phyloP scores from a whole-genome alignment of 2,329 filamentous ascomycete species.

The Colletotrichum limetticola region DNA sequence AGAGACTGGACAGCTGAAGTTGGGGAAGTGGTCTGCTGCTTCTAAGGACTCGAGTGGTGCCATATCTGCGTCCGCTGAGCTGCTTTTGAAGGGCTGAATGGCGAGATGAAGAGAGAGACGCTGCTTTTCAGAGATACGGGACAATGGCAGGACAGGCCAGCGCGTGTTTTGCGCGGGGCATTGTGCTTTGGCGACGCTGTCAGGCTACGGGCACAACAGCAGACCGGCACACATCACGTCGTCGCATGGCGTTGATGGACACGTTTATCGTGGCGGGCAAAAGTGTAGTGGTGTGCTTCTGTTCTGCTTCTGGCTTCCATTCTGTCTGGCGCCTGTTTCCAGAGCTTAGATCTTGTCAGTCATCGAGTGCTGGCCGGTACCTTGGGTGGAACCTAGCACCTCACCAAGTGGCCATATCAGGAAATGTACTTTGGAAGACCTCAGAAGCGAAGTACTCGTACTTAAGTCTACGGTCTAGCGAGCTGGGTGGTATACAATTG shows the following conservation, averaged over 20 bases:
- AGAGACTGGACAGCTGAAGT: conserved; percentile 10
- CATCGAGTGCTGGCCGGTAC: neutral
- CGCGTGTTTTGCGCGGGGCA: neutral
- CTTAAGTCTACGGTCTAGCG: neutral
- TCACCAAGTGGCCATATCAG: neutral
- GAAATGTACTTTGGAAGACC: neutral
- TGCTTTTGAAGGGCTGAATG: conserved; percentile 5
- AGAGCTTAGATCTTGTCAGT: neutral
- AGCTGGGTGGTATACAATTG: conserved; percentile 1
- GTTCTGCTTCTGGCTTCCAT: conserved; percentile 5
- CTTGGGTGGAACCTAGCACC: neutral
- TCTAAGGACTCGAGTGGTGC: conserved; percentile 18
- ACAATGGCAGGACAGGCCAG: neutral
- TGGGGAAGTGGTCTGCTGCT: conserved; percentile 15
- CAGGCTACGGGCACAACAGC: neutral
- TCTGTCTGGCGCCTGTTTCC: neutral
- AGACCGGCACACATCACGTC: neutral
- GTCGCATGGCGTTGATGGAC: neutral
- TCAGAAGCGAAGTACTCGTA: neutral
- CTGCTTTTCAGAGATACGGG: neutral
- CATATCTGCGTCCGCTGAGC: conserved; percentile 21
- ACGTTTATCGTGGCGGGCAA: conserved; percentile 6
- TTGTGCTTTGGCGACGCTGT: neutral
- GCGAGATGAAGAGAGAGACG: neutral
- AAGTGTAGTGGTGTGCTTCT: conserved; percentile 14